Conservation (phyloP, 176 grass and related monocot genomes). For the Eragrostis nindensis region DNA sequence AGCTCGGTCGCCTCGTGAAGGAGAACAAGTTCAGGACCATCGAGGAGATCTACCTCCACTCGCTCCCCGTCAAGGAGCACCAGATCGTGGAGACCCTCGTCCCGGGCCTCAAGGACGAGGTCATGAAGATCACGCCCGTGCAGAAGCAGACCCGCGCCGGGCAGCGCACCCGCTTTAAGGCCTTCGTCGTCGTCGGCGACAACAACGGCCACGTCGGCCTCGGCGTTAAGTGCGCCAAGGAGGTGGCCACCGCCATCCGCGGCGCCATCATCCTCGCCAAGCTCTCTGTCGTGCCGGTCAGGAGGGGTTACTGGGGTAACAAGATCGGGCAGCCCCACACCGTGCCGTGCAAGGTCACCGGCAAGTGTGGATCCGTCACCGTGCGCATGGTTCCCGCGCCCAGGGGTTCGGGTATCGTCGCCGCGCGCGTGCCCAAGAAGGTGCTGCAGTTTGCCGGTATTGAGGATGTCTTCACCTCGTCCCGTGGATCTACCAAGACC, state of each 20-base stretch:
- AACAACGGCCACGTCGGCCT: slow-evolving; percentile 81
- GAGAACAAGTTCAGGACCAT: slow-evolving; percentile 48
- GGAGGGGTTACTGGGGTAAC: slow-evolving; percentile 93
- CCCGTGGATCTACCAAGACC: slow-evolving; percentile 91
- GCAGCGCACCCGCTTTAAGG: slow-evolving; percentile 88
- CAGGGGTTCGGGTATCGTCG: slow-evolving; percentile 78
- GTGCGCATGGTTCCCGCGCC: slow-evolving; percentile 87
- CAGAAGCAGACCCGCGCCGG: slow-evolving; percentile 96
- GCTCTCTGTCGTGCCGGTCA: slow-evolving; percentile 75
- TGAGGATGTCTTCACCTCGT: slow-evolving; percentile 86
- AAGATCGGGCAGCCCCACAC: slow-evolving; percentile 88
- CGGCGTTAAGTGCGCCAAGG: slow-evolving; percentile 91
- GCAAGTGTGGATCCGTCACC: slow-evolving; percentile 87
- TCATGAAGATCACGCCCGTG: slow-evolving; percentile 91
- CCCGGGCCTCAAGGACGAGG: slow-evolving; percentile 85
- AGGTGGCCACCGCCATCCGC: slow-evolving; percentile 87
- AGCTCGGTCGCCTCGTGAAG: slow-evolving; percentile 87
- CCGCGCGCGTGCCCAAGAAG: slow-evolving; percentile 87
- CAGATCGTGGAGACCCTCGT: slow-evolving; percentile 71
- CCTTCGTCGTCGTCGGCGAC: slow-evolving; percentile 91
- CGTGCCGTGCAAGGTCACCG: slow-evolving; percentile 89
- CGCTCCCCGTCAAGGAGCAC: slow-evolving; percentile 92
- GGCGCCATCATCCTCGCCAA: slow-evolving; percentile 92
- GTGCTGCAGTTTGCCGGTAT: slow-evolving; percentile 90
- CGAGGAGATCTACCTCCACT: slow-evolving; percentile 91